These are phyloP conservation scores for Saccharum spontaneum DNA, from an alignment of 176 grass and related monocot species.

Conservation along the genomic window DNA sequence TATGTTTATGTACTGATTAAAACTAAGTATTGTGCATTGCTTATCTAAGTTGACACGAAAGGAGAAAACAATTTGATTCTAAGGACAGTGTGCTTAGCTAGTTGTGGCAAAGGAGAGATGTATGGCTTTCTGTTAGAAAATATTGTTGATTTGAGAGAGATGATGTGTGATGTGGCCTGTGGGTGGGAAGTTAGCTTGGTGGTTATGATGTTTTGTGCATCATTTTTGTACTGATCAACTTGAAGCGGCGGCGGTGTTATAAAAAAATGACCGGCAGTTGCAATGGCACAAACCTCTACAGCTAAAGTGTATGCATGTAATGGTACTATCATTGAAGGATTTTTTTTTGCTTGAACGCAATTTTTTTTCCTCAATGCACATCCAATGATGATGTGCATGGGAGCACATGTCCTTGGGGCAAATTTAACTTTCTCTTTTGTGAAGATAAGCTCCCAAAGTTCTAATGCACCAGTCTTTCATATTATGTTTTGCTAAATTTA, in stretches of 20 bases:
- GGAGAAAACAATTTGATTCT: background rate
- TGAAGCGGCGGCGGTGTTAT: slow-evolving; percentile 18
- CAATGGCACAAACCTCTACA: background rate
- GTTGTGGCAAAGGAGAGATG: slow-evolving; percentile 34
- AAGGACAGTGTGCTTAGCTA: background rate
- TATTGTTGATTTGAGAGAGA: slow-evolving; percentile 29
- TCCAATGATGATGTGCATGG: background rate
- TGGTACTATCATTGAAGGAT: background rate
- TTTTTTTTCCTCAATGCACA: background rate
- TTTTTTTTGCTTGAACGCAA: background rate
- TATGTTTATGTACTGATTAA: background rate
- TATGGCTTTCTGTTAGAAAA: slow-evolving; percentile 32
- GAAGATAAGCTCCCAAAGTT: background rate
- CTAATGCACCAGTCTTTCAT: background rate
- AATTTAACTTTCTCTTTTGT: background rate
- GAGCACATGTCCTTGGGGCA: background rate
- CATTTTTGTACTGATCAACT: slow-evolving; percentile 34
- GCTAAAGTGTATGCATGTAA: background rate
- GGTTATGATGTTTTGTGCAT: slow-evolving; percentile 37
- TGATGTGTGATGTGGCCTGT: background rate
- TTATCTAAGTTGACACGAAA: slow-evolving; percentile 16
- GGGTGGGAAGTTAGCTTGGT: slow-evolving; percentile 27
- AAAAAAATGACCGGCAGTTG: slow-evolving; percentile 31
- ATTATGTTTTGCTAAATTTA: background rate
- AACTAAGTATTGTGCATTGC: background rate